Evolutionary conservation across 768 basidiomycete species (phyloP).

Genomic region (Suillus americanus): DNA sequence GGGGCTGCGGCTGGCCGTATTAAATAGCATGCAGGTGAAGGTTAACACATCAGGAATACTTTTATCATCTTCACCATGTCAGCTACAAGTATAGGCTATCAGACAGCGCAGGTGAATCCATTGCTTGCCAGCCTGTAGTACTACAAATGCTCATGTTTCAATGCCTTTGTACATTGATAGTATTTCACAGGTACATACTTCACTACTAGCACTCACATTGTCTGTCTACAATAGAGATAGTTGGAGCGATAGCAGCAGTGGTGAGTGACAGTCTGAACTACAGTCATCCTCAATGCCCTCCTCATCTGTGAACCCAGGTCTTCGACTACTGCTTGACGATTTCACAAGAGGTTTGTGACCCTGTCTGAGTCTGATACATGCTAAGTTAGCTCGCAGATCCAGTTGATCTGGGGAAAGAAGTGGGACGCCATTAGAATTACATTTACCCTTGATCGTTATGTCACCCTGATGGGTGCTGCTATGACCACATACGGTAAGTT

Average conservation of each 20-base stretch:
- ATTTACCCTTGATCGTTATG: slow-evolving; percentile 4
- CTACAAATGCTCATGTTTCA: neutral
- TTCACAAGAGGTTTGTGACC: slow-evolving; percentile 3
- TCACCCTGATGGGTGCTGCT: neutral
- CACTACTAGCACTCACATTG: neutral
- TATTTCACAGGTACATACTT: neutral
- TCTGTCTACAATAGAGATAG: neutral
- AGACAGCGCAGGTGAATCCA: neutral
- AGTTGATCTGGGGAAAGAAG: slow-evolving; percentile 4
- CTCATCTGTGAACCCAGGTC: neutral
- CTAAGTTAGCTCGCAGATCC: neutral
- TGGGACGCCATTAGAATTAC: neutral
- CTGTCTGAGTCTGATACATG: neutral
- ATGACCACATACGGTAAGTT: slow-evolving; percentile 1
- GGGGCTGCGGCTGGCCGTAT: neutral
- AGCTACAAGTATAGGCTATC: neutral
- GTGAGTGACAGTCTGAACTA: neutral
- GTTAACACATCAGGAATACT: neutral
- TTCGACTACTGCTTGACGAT: slow-evolving; percentile 7
- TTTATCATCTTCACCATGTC: neutral
- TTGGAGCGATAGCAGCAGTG: neutral
- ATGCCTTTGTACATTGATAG: neutral
- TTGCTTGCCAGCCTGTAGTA: neutral
- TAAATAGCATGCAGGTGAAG: neutral
- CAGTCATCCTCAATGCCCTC: neutral